Evolutionary conservation across 139 green algal genomes (phyloP).

Genomic region (Closterium sp.): DNA sequence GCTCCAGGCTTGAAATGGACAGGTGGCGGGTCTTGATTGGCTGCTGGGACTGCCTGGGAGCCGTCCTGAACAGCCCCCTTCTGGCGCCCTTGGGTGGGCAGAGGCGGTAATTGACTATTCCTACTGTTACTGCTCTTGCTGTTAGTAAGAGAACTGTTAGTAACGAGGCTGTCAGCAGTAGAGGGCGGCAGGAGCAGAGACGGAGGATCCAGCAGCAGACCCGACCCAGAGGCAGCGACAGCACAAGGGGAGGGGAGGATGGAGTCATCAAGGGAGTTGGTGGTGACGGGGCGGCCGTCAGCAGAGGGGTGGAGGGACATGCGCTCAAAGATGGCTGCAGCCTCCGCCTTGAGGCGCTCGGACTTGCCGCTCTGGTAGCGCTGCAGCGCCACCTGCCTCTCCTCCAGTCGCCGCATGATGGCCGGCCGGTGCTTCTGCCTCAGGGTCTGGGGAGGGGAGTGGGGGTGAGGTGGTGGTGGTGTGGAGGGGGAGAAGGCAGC

Average conservation of each 20-base stretch:
- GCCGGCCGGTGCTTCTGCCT: constrained; percentile 11
- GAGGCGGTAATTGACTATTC: background rate
- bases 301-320: background rate
- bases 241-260: background rate
- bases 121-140: background rate
- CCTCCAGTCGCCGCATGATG: background rate
- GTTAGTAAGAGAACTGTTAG: background rate
- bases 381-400: constrained; percentile 3
- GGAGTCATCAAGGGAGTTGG: background rate
- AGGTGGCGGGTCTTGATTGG: background rate
- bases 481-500: background rate
- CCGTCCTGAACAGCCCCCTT: background rate
- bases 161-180: background rate
- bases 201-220: background rate
- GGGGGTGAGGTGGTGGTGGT: background rate
- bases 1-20: background rate
- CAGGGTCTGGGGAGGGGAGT: background rate
- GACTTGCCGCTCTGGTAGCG: constrained; percentile 31
- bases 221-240: background rate
- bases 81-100: background rate
- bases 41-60: background rate
- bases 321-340: background rate
- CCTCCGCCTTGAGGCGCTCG: constrained; percentile 13
- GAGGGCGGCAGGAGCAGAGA: background rate
- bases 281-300: background rate